Evolutionary conservation across 371 early-diverging fungal genomes (phyloP).

Genomic region (Mucor mucedo): DNA sequence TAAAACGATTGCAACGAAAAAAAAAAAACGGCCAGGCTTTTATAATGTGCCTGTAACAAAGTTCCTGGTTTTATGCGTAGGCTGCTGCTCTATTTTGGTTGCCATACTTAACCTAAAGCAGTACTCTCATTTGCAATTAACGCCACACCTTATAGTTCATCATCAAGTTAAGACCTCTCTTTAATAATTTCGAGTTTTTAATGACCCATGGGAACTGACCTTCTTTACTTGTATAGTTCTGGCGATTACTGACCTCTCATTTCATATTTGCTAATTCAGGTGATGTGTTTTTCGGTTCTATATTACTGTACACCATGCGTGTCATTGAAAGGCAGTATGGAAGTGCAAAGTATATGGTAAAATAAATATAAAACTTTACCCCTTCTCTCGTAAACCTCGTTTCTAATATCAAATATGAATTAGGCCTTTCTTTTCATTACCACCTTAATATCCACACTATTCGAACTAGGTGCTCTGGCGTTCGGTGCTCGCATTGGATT

Average conservation of each 20-base stretch:
- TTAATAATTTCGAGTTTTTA: too few species aligned
- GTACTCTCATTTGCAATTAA: slow-evolving; percentile 63
- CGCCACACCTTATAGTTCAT: slow-evolving; percentile 68
- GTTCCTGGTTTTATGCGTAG: slow-evolving; percentile 61
- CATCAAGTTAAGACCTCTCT: slow-evolving; percentile 59
- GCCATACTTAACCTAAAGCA: slow-evolving; percentile 63
- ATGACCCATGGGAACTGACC: neutral
- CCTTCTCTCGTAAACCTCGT: neutral
- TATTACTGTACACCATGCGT: slow-evolving; percentile 70
- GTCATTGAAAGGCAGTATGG: slow-evolving; percentile 78
- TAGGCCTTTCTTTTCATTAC: slow-evolving; percentile 69
- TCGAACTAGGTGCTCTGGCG: slow-evolving; percentile 58
- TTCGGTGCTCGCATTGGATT: slow-evolving; percentile 55
- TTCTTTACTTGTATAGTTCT: slow-evolving; percentile 44
- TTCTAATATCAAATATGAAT: neutral
- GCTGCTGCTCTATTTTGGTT: slow-evolving; percentile 59
- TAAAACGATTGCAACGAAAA: too few species aligned
- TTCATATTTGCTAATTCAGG: slow-evolving; percentile 67
- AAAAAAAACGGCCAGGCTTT: slow-evolving; percentile 47
- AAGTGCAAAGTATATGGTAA: slow-evolving; percentile 69
- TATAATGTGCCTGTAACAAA: slow-evolving; percentile 77
- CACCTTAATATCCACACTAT: slow-evolving; percentile 54
- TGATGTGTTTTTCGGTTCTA: slow-evolving; percentile 70
- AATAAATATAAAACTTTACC: neutral
- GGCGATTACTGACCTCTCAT: slow-evolving; percentile 66